Percentiles rank a stretch among this genome's conserved stretches.
Evolutionary conservation across 352 stramenopile species (phyloP).

Genomic region (Pythium monospermum): DNA sequence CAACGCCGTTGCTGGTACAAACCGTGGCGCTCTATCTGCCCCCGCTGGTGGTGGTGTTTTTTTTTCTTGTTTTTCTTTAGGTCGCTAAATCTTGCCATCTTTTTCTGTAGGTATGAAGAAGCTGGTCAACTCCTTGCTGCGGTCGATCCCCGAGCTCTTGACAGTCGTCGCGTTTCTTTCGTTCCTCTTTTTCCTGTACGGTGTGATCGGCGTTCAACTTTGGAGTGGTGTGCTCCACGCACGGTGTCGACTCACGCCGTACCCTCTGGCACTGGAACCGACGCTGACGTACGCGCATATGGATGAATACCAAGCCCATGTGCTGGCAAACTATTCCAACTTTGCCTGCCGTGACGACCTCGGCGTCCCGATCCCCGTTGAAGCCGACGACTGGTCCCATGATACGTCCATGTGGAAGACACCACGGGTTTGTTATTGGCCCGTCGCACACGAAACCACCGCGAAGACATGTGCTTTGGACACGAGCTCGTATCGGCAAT

Average conservation of each 20-base stretch:
- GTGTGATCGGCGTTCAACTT: constrained; percentile 77
- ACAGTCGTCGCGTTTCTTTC: constrained; percentile 75
- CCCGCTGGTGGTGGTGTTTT: too few relatives aligned
- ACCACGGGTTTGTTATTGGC: constrained; percentile 85
- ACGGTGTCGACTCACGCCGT: constrained; percentile 66
- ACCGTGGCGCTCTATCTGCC: too few relatives aligned
- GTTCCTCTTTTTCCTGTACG: constrained; percentile 86
- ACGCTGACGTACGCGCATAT: constrained; percentile 27
- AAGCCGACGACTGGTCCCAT: constrained; percentile 33
- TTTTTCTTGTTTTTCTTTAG: too few relatives aligned
- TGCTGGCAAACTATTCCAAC: constrained; percentile 30
- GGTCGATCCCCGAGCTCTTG: constrained; percentile 69
- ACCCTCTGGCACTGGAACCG: constrained; percentile 45
- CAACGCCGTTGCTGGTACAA: constrained; percentile 54
- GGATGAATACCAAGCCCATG: constrained; percentile 24
- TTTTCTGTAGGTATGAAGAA: constrained; percentile 57
- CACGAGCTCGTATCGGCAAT: constrained; percentile 30
- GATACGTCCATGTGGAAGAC: constrained; percentile 46
- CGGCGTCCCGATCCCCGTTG: constrained; percentile 31
- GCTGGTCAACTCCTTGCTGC: constrained; percentile 68
- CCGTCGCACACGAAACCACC: constrained; percentile 65
- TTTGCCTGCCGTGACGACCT: constrained; percentile 32
- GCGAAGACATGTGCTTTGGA: constrained; percentile 53
- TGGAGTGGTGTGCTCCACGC: constrained; percentile 65
- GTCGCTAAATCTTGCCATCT: too few relatives aligned